Conservation (phyloP, 106 monocot genomes). For the Amphibolis antarctica region DNA sequence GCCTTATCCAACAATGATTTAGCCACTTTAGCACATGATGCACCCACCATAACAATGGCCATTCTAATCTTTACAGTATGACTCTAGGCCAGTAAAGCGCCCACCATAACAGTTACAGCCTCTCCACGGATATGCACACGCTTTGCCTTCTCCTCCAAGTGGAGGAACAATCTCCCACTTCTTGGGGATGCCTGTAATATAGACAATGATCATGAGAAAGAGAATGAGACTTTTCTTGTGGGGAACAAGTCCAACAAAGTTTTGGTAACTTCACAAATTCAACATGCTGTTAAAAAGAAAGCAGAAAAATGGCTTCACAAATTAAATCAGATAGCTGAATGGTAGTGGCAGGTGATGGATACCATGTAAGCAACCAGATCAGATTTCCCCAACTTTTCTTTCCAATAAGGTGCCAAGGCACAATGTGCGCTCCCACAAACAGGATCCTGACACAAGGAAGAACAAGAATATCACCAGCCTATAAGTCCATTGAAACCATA, state of each 20-base stretch:
- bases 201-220: neutral
- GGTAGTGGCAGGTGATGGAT: neutral
- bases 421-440: conserved; percentile 87
- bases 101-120: conserved; percentile 59
- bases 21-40: conserved; percentile 47
- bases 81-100: conserved; percentile 38
- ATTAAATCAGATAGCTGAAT: neutral
- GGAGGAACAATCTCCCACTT: conserved; percentile 54
- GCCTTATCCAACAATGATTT: conserved; percentile 81
- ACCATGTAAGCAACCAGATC: conserved; percentile 62
- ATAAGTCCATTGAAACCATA: no score
- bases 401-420: conserved; percentile 74
- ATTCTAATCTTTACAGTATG: neutral
- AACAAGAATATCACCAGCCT: neutral
- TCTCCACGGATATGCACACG: conserved; percentile 57
- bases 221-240: no score
- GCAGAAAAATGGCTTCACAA: neutral
- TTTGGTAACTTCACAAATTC: no score
- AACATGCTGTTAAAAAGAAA: neutral
- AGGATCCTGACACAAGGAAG: conserved; percentile 47
- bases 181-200: conserved; percentile 65
- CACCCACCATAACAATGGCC: no score
- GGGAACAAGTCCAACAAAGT: no score
- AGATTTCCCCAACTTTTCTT: conserved; percentile 48
- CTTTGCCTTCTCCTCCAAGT: conserved; percentile 31